phyloP scores from a whole-genome alignment of 345 rosid genomes.

The Raphanus sativus region DNA sequence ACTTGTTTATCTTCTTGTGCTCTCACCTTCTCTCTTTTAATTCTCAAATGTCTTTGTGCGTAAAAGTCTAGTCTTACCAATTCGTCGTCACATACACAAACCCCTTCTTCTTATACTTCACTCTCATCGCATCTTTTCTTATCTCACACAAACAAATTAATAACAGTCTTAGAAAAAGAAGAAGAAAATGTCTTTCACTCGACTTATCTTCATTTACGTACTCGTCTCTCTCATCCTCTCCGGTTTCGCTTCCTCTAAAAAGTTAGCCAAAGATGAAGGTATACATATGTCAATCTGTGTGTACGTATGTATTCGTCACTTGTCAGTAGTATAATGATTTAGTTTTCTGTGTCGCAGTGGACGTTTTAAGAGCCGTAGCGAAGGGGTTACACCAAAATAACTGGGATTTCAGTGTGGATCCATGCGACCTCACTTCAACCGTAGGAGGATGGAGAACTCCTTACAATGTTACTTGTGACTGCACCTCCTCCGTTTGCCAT shows the following conservation, averaged over 20 bases:
- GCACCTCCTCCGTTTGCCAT: slow-evolving; percentile 48
- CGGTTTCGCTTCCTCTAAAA: slow-evolving; percentile 33
- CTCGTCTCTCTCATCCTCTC: slow-evolving; percentile 17
- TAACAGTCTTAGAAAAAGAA: background rate
- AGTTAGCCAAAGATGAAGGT: slow-evolving; percentile 44
- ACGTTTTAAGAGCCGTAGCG: slow-evolving; percentile 45
- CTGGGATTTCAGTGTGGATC: slow-evolving; percentile 60
- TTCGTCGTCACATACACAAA: slow-evolving; percentile 6
- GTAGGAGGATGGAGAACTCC: slow-evolving; percentile 40
- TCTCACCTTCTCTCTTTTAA: background rate
- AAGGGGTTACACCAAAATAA: slow-evolving; percentile 31
- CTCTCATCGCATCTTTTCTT: slow-evolving; percentile 2
- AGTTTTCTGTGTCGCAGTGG: slow-evolving; percentile 38
- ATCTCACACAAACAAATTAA: background rate
- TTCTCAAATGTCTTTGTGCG: background rate
- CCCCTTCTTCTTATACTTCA: background rate
- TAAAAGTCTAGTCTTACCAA: slow-evolving; percentile 6
- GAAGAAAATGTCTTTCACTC: slow-evolving; percentile 16
- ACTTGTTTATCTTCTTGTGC: background rate
- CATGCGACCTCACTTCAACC: slow-evolving; percentile 40
- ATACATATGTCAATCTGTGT: background rate
- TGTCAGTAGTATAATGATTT: background rate
- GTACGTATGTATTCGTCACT: background rate
- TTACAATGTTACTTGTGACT: slow-evolving; percentile 45
- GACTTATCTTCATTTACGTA: slow-evolving; percentile 23